A percentile compares a stretch with the other conserved stretches of the same genome.
Conservation (phyloP, 1,139 yeast species). For the Diutina rugosa region DNA sequence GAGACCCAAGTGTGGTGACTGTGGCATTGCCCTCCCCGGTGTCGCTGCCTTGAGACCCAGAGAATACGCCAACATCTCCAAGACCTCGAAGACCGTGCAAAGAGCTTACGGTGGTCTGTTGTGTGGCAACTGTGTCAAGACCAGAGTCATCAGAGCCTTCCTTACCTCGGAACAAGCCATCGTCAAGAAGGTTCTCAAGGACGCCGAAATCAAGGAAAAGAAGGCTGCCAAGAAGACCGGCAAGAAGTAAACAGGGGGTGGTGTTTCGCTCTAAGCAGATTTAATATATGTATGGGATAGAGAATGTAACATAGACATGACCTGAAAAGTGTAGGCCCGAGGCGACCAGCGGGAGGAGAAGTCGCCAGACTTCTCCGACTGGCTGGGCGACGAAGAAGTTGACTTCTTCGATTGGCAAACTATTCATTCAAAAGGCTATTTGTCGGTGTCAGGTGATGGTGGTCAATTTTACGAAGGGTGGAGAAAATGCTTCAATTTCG, state of each 20-base stretch:
- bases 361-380: too few species aligned
- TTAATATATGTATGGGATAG: neutral
- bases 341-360: too few species aligned
- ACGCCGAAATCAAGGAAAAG: constrained; percentile 70
- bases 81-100: constrained; percentile 95
- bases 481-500: too few species aligned
- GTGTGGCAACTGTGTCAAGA: constrained; percentile 98
- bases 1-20: constrained; percentile 98
- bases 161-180: constrained; percentile 99
- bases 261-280: neutral
- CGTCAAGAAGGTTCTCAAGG: constrained; percentile 97
- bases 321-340: neutral
- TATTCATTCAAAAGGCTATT: too few species aligned
- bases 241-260: constrained; percentile 1
- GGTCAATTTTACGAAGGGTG: too few species aligned
- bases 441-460: too few species aligned
- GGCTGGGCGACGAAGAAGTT: too few species aligned
- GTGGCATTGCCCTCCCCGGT: constrained; percentile 89
- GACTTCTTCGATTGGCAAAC: too few species aligned
- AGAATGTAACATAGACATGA: neutral
- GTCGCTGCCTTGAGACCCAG: constrained; percentile 93
- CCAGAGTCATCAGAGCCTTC: constrained; percentile 98
- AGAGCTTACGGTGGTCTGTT: constrained; percentile 99
- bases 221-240: constrained; percentile 6
- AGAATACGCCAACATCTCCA: constrained; percentile 87